phyloP scores from a whole-genome alignment of 2,329 filamentous ascomycete genomes.

The Sphaerulina musiva region DNA sequence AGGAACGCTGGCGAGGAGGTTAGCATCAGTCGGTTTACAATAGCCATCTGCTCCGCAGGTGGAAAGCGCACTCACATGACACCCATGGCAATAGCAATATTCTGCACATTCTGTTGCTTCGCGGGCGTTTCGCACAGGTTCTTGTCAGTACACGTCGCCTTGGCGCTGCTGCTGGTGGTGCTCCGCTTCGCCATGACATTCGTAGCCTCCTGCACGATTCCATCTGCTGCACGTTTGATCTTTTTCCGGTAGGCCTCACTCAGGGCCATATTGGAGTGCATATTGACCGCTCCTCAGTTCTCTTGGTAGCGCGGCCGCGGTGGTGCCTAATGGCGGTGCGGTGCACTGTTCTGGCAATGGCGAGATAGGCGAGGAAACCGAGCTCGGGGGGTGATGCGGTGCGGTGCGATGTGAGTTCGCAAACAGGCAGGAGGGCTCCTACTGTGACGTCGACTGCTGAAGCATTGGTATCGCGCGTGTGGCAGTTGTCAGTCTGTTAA shows the following conservation, averaged over 20 bases:
- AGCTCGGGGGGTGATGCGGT: background rate
- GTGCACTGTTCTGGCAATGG: background rate
- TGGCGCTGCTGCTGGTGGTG: slow-evolving; percentile 11
- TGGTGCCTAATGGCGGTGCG: slow-evolving; percentile 6
- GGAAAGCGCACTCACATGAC: slow-evolving; percentile 29
- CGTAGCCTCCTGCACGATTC: slow-evolving; percentile 19
- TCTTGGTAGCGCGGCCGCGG: background rate
- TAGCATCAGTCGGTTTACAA: slow-evolving; percentile 21
- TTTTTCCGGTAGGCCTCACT: slow-evolving; percentile 9
- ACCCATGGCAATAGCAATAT: slow-evolving; percentile 32
- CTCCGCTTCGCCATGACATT: slow-evolving; percentile 22
- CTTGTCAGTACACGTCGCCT: slow-evolving; percentile 20
- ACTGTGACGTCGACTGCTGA: slow-evolving; percentile 5
- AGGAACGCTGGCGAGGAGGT: slow-evolving; percentile 58
- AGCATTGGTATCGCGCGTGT: slow-evolving; percentile 1
- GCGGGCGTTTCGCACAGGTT: slow-evolving; percentile 29
- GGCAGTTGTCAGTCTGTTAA: background rate
- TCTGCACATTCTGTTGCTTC: slow-evolving; percentile 23
- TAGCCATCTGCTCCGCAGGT: background rate
- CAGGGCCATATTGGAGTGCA: slow-evolving; percentile 3
- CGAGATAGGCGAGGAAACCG: background rate
- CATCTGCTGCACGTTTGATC: slow-evolving; percentile 17
- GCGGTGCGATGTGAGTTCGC: background rate
- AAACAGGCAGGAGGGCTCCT: background rate
- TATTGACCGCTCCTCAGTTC: slow-evolving; percentile 7